Evolutionary conservation across 352 stramenopile species (phyloP).

Genomic region (Phytophthora meadii): DNA sequence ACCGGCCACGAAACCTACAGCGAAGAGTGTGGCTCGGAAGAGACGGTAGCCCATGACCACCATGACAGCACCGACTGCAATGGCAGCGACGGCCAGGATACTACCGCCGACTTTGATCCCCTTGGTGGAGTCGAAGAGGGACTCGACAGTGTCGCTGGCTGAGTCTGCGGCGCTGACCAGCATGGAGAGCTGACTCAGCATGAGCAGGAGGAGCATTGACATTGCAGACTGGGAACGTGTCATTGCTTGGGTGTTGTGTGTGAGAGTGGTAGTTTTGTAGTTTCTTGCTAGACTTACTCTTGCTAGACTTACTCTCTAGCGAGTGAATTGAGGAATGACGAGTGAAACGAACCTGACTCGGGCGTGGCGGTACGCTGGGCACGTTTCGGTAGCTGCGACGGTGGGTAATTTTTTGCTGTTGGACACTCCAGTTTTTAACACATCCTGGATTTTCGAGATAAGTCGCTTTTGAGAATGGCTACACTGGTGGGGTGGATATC

Average conservation of each 20-base stretch:
- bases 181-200: slow-evolving; percentile 26
- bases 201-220: slow-evolving; percentile 32
- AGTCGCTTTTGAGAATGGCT: slow-evolving; percentile 23
- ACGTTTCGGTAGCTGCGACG: slow-evolving; percentile 25
- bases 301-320: slow-evolving; percentile 1
- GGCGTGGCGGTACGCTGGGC: slow-evolving; percentile 3
- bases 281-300: slow-evolving; percentile 2
- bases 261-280: slow-evolving; percentile 2
- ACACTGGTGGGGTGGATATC: slow-evolving; percentile 12
- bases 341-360: slow-evolving; percentile 1
- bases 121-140: slow-evolving; percentile 48
- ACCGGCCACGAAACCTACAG: slow-evolving; percentile 59
- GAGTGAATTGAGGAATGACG: slow-evolving; percentile 41
- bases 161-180: slow-evolving; percentile 24
- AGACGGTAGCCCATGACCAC: slow-evolving; percentile 64
- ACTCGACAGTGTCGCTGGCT: slow-evolving; percentile 48
- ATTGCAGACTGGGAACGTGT: slow-evolving; percentile 19
- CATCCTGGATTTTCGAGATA: slow-evolving; percentile 32
- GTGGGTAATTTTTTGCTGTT: slow-evolving; percentile 23
- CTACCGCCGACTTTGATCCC: slow-evolving; percentile 46
- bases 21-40: slow-evolving; percentile 64
- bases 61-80: slow-evolving; percentile 39
- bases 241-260: slow-evolving; percentile 16
- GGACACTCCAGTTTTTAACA: slow-evolving; percentile 15
- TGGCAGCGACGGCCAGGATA: slow-evolving; percentile 45